phyloP scores from a whole-genome alignment of 495 filamentous ascomycete species.

The Aspergillus diversus region DNA sequence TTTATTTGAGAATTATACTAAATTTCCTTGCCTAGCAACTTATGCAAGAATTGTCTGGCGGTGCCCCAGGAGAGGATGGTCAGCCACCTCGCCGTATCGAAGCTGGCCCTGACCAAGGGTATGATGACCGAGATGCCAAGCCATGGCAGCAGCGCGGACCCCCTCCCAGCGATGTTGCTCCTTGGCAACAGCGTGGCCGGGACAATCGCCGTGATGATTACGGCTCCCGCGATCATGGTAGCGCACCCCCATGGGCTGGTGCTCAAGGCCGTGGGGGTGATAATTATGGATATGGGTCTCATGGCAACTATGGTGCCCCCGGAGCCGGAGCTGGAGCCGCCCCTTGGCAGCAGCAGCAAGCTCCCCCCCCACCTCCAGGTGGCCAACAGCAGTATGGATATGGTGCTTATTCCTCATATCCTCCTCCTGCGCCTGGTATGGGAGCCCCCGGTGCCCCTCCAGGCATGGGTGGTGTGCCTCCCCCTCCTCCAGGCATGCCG shows the following conservation, averaged over 20 bases:
- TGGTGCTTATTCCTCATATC: slow-evolving; percentile 59
- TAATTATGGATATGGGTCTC: slow-evolving; percentile 50
- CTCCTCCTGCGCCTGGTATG: slow-evolving; percentile 59
- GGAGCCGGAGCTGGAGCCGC: slow-evolving; percentile 64
- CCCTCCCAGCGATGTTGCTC: slow-evolving; percentile 84
- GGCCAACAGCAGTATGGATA: slow-evolving; percentile 56
- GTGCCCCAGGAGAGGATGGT: slow-evolving; percentile 61
- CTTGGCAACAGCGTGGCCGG: slow-evolving; percentile 65
- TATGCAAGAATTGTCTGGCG: slow-evolving; percentile 94
- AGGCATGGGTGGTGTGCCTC: slow-evolving; percentile 62
- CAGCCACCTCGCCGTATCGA: slow-evolving; percentile 82
- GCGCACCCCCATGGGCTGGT: slow-evolving; percentile 58
- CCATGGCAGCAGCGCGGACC: slow-evolving; percentile 79
- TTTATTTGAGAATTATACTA: neutral
- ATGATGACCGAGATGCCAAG: slow-evolving; percentile 64
- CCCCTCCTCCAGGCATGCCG: slow-evolving; percentile 70
- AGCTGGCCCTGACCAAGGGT: slow-evolving; percentile 68
- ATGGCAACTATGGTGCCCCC: slow-evolving; percentile 39
- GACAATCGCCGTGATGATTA: slow-evolving; percentile 61
- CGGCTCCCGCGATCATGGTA: slow-evolving; percentile 47
- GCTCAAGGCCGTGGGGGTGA: slow-evolving; percentile 52
- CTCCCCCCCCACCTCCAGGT: slow-evolving; percentile 53
- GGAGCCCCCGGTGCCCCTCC: slow-evolving; percentile 66
- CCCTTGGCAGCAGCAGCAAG: slow-evolving; percentile 67
- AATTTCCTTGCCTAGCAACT: slow-evolving; percentile 72